Evolutionary conservation across 495 filamentous ascomycete species (phyloP).

Genomic region (Penicillium pulvis): DNA sequence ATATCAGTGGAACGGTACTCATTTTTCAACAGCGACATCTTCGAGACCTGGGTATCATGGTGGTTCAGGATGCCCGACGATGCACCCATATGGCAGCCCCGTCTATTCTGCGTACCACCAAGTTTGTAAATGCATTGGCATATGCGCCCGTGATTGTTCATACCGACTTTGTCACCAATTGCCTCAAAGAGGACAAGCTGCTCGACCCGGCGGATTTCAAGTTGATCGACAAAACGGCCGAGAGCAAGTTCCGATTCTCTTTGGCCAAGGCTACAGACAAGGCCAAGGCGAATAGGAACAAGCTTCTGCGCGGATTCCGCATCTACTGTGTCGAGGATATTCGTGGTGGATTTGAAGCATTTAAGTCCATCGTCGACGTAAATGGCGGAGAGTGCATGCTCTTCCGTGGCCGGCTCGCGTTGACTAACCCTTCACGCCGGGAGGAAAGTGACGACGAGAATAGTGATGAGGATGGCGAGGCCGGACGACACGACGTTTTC

Average conservation of each 20-base stretch:
- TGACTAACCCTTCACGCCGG: constrained; percentile 50
- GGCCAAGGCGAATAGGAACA: constrained; percentile 73
- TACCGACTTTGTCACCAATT: constrained; percentile 76
- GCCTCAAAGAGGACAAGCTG: constrained; percentile 62
- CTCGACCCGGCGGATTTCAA: constrained; percentile 61
- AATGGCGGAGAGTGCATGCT: constrained; percentile 82
- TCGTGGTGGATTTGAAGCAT: constrained; percentile 78
- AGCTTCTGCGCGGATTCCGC: constrained; percentile 68
- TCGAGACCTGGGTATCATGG: constrained; percentile 78
- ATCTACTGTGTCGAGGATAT: constrained; percentile 81
- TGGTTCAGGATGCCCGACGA: constrained; percentile 69
- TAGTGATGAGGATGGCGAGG: constrained; percentile 56
- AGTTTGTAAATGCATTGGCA: constrained; percentile 87
- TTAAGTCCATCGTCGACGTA: constrained; percentile 76
- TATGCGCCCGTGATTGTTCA: constrained; percentile 72
- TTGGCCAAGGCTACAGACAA: constrained; percentile 64
- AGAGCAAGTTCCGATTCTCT: constrained; percentile 67
- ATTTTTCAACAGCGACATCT: constrained; percentile 66
- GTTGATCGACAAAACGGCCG: constrained; percentile 69
- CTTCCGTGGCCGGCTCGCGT: constrained; percentile 72
- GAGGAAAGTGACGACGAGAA: constrained; percentile 51
- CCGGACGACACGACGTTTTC: constrained; percentile 70
- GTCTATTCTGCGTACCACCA: constrained; percentile 80
- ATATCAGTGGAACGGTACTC: constrained; percentile 14
- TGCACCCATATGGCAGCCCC: constrained; percentile 90